Evolutionary conservation across 1,284 basidiomycete genomes (phyloP), one percentile per base, ranked within the genome.

Genomic region (Cryptococcus floricola): DNA sequence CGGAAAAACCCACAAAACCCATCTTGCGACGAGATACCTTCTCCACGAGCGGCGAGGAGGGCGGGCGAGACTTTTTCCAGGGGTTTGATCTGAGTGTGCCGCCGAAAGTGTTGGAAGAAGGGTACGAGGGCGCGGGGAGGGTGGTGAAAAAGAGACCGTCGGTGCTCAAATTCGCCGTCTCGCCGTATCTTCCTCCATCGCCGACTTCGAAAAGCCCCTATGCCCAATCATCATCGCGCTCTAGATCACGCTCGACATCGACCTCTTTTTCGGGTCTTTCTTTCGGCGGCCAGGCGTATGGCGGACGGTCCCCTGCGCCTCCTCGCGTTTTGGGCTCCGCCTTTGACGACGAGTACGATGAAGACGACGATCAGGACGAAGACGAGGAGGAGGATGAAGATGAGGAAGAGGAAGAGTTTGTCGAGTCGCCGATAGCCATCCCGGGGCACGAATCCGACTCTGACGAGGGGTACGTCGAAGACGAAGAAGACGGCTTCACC

Each of bases 401-500:
- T 4, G 58, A 60, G 12, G 54, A 54, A 42, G 54, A 57, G 27
- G 45, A 54, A 14, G 54, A 53, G 44, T 52, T 57, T 41, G 47
- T 57, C 10, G 56, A 60, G 9, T 57, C 56, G 4, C 59, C 59
- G 16, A 46, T 60, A 18, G 55, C 59, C 23, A 60, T 60, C 23
- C 59, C 59, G 16, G 59, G 59, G 14, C 56, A 56, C 39, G 52
- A 58, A 39, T 54, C 49, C 14, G 57, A 59, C 47, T 54, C 54
- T 13, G 59, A 63, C 44, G 51, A 59, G 28, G 62, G 62, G 8
- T 65, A 65, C 45, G 52, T 58, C 27, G 63, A 65, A 48, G 63
- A 65, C 27, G 56, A 57, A 38, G 63, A 66, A 52, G 62, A 53
- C 46, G 64, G 62, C 13, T 63, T 60, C 38, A 62, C 64, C 7